A percentile compares a stretch with the other conserved stretches of the same genome.
phyloP scores from a whole-genome alignment of 2,329 filamentous ascomycete genomes.

The Lomentospora prolificans region DNA sequence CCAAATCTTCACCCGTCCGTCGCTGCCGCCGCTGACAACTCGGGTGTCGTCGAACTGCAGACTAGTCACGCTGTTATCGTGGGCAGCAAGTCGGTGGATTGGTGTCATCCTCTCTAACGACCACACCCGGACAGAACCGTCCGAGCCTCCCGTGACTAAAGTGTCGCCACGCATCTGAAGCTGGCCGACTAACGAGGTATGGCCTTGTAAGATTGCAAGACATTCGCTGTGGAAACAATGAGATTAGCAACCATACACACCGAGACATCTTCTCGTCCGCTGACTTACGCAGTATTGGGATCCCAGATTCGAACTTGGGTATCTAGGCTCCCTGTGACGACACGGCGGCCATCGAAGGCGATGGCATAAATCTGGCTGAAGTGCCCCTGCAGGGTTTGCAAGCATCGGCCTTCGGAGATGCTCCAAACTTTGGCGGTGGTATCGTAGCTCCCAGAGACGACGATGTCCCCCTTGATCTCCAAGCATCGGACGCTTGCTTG shows the following conservation, averaged over 20 bases:
- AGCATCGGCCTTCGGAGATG: constrained; percentile 86
- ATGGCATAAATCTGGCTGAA: constrained; percentile 99
- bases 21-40: constrained; percentile 90
- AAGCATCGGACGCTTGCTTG: constrained; percentile 92
- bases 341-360: constrained; percentile 86
- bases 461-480: constrained; percentile 90
- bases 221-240: constrained; percentile 47
- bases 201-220: constrained; percentile 86
- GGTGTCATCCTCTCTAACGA: constrained; percentile 82
- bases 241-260: constrained; percentile 18
- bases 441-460: constrained; percentile 97
- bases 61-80: constrained; percentile 97
- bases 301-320: constrained; percentile 98
- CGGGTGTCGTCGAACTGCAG: constrained; percentile 93
- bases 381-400: constrained; percentile 83
- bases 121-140: constrained; percentile 95
- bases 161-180: constrained; percentile 92
- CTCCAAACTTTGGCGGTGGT: constrained; percentile 97
- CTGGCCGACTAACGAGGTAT: constrained; percentile 93
- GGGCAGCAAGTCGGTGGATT: constrained; percentile 88
- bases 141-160: constrained; percentile 89
- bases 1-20: constrained; percentile 98
- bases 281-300: constrained; percentile 65
- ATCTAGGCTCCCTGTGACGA: constrained; percentile 91
- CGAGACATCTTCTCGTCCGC: neutral